phyloP scores from a whole-genome alignment of 1,284 basidiomycete species.

The Wolfiporia cocos region DNA sequence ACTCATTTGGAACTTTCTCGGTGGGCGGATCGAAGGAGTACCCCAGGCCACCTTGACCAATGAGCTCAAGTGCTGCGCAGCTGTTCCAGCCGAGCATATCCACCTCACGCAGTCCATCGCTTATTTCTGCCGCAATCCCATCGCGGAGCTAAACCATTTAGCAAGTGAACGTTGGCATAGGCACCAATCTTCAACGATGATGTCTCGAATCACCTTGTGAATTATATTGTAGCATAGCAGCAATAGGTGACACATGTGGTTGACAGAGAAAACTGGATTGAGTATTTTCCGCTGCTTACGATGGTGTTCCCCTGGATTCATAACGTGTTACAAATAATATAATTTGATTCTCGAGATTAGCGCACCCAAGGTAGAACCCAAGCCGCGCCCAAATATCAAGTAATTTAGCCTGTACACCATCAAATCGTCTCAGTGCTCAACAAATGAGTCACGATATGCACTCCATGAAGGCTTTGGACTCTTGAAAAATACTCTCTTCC shows the following conservation, averaged over 20 bases:
- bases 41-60: conserved; percentile 31
- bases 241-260: too few relatives aligned
- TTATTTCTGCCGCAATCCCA: conserved; percentile 12
- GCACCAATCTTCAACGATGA: background rate
- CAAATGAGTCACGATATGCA: background rate
- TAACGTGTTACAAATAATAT: background rate
- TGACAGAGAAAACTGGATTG: too few relatives aligned
- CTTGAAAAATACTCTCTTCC: background rate
- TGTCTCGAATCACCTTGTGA: too few relatives aligned
- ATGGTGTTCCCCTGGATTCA: too few relatives aligned
- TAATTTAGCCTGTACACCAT: background rate
- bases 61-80: conserved; percentile 28
- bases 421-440: background rate
- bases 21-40: conserved; percentile 28
- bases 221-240: too few relatives aligned
- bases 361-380: background rate
- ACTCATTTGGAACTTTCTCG: conserved; percentile 17
- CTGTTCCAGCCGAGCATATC: too few relatives aligned
- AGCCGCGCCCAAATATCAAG: background rate
- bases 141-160: conserved; percentile 16
- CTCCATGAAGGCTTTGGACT: background rate
- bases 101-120: conserved; percentile 16
- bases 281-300: too few relatives aligned
- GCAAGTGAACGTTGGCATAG: background rate
- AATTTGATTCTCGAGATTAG: too few relatives aligned